Conservation (phyloP, 371 early-diverging fungal genomes). For the Phascolomyces articulosus region DNA sequence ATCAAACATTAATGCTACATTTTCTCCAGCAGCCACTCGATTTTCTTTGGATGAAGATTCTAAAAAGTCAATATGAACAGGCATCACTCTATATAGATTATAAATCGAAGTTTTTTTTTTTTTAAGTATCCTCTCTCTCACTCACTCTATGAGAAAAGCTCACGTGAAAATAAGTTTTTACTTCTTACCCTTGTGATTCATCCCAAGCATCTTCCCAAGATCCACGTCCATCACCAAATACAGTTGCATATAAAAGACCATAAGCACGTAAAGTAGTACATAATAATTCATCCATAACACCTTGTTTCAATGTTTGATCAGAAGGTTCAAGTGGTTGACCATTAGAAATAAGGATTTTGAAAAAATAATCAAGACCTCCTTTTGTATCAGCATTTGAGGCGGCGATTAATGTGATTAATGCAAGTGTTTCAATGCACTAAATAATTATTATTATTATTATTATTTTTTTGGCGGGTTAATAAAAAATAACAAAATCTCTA, state of each 20-base stretch:
- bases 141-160: no score
- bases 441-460: slow-evolving; percentile 8
- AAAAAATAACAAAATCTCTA: no score
- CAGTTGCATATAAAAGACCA: slow-evolving; percentile 48
- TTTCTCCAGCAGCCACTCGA: slow-evolving; percentile 73
- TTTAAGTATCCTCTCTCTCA: no score
- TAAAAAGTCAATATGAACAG: slow-evolving; percentile 51
- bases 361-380: slow-evolving; percentile 32
- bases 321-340: slow-evolving; percentile 21
- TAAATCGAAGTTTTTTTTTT: no score
- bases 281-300: slow-evolving; percentile 24
- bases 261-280: slow-evolving; percentile 48
- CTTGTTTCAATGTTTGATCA: slow-evolving; percentile 16
- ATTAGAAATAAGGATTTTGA: slow-evolving; percentile 29
- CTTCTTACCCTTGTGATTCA: slow-evolving; percentile 41
- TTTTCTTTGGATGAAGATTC: slow-evolving; percentile 60
- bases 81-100: slow-evolving; percentile 26
- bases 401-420: slow-evolving; percentile 62
- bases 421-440: slow-evolving; percentile 51
- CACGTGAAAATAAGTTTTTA: neutral
- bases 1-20: slow-evolving; percentile 73
- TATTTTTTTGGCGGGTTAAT: no score
- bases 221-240: slow-evolving; percentile 42
- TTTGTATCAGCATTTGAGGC: slow-evolving; percentile 54
- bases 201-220: slow-evolving; percentile 41